Evolutionary conservation across 306 rosid species (phyloP), one percentile per base, ranked within the genome.

Genomic region (Dryas alaskensis): DNA sequence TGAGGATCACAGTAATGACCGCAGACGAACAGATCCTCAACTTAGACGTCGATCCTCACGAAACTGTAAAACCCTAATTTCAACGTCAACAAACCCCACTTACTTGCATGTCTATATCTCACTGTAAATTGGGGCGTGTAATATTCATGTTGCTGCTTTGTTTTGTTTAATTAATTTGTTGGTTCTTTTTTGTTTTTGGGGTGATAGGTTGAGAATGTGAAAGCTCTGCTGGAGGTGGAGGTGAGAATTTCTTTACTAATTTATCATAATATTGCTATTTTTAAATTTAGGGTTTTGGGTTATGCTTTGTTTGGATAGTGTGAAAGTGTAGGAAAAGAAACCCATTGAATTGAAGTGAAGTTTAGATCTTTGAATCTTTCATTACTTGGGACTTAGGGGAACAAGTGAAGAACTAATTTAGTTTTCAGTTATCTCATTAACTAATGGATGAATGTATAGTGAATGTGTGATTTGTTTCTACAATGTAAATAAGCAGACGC

Each of bases 1-100:
- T 93, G 98, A 93, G 84, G 83, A 89, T 93, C 89, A 93, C 97
- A 67, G 94, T 93, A 57, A 93, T 93, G 97, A 87, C 96, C 31
- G 83, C 92, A 37, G 97, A 85, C 60, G 96, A 93, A 65, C 96
- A 91, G 81, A 86, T 91, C 72, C 76, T 93, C 79, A 49, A 80
- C 7, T 75, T 93, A 62, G 98, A 91, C 70, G 97, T 93, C 55
- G 98, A 93, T 87, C 86, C 96, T 62, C 83, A 93, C 31, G 98
- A 93, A 87, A 85, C 98, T 78, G 98, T 93, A 88, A 76, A 52
- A 40, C 79, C 79, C 81, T 50, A 72, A 60, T 65, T 17, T 22
- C 40, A 8, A 7, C 54, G 45, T 47, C 65, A 6, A 65, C 39
- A 65, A 52, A 12, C 1, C 67, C n/a, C 42, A 70, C 37, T 77